Evolutionary conservation across 768 basidiomycete genomes (phyloP), one percentile per base, ranked within the genome.

Genomic region (Lactarius sanguifluus): DNA sequence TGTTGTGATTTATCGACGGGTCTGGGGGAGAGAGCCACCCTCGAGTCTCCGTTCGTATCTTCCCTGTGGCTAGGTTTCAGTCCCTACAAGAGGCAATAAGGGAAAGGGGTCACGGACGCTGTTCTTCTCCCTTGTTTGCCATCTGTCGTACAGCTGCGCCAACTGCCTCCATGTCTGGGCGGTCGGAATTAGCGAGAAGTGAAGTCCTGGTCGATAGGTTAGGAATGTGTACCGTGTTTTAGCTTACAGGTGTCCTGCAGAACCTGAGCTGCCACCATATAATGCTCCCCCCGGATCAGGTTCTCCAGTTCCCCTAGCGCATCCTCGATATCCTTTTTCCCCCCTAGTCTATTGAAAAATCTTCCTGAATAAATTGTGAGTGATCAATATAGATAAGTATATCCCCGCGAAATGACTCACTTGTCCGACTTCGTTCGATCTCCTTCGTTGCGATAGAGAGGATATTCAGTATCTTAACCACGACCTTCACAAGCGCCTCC

Each of bases 11-110:
- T n/a, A 32, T 30, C 15, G 54, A 62, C 6, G 61, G 54, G 18
- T 62, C 54, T 56, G 61, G 54, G 8, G 61, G 61, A n/a, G 50
- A 55, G 4, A 62, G 16, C 61, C 61, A 62, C 18, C 28, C 5
- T 25, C 18, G n/a, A 15, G 23, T 10, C 16, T 25, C 40, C 32
- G 18, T 10, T 57, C 13, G 40, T 18, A 25, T 40, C 13, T 47
- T 1, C 32, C 43, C 64, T 61, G 59, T n/a, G 15, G 25, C 34
- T 2, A 3, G 3, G 23, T 50, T 38, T n/a, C 30, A 66, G 64
- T 30, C 4, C 7, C 32, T 6, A 43, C 34, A 1, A 18, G 3
- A 34, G 5, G 20, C 10, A 10, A 23, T 13, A 57, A 1, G 45
- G 13, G 1, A 0, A 3, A 2, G 6, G 30, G 28, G 34, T n/a